Percentiles rank a stretch among this genome's conserved stretches.
Evolutionary conservation across 2,329 filamentous ascomycete genomes (phyloP).

Genomic region (Aspergillus caelatus): DNA sequence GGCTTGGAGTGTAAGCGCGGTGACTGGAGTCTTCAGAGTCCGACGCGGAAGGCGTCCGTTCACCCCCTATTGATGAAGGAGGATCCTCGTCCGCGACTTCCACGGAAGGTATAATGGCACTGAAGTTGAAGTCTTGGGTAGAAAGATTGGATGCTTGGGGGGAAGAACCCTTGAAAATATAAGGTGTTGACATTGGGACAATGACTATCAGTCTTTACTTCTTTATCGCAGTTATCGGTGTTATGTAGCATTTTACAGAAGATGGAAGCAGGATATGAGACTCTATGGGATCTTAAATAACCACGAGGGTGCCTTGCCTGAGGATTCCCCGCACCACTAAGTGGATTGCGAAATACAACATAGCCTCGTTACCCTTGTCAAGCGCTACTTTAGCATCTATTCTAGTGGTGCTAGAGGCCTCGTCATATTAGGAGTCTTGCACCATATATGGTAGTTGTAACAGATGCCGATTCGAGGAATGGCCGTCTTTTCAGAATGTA

Average conservation of each 20-base stretch:
- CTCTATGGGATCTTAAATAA: neutral
- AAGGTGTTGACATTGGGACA: neutral
- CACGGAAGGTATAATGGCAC: neutral
- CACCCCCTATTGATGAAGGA: neutral
- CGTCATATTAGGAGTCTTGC: neutral
- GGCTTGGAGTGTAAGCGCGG: neutral
- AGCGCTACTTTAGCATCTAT: neutral
- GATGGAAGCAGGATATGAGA: neutral
- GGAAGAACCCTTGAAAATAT: neutral
- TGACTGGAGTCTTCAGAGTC: neutral
- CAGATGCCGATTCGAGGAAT: neutral
- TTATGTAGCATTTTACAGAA: neutral
- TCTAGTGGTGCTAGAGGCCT: neutral
- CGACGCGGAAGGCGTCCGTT: neutral
- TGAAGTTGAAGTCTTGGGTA: neutral
- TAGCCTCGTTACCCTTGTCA: neutral
- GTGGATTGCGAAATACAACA: neutral
- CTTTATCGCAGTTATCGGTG: neutral
- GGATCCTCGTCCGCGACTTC: neutral
- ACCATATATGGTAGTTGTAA: neutral
- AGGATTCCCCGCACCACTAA: neutral
- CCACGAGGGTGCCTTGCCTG: neutral
- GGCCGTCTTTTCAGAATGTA: neutral
- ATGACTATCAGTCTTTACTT: neutral
- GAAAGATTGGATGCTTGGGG: neutral